Evolutionary conservation across 2,329 filamentous ascomycete species (phyloP), one percentile per base, ranked within the genome.

Genomic region (Aaosphaeria arxii): DNA sequence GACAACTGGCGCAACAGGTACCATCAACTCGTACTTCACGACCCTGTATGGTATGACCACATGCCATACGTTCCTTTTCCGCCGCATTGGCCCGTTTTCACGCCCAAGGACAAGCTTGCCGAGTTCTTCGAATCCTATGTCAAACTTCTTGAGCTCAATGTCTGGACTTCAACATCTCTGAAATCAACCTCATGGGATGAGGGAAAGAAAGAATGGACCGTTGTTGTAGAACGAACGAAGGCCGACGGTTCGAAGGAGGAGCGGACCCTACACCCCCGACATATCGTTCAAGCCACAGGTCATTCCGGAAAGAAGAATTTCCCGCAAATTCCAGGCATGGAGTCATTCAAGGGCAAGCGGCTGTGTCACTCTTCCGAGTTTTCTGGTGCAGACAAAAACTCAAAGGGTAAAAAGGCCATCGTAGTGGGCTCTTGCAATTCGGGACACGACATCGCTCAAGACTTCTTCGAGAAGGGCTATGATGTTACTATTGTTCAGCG

Each of bases 391-490:
- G 66, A 67, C 0, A 61, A 58, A 5, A 55, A 69, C 11, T 53
- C 55, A 7, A 62, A 61, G 17, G 72, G 73, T 30, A 76, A 77
- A 46, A 66, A 66, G 31, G 75, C 71, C 5, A 55, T 78, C 31
- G 70, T 79, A 1, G 61, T 79, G 11, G 76, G 77, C 29, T 72
- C 70, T 13, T 77, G 72, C 44, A 78, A 78, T 52, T 77, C 74
- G 1, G 75, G 70, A 43, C 75, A 78, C 58, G 75, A 78, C 54
- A 69, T 78, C 28, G 73, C 75, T 2, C 70, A 76, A 56, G 74
- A 78, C 56, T 77, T 76, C 67, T 64, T 69, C 35, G 65, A 71
- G 24, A 70, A 70, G 5, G 70, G 70, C 4, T 63, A 69, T 30
- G 68, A 72, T 11, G 59, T 74, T n/a, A 78, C 75, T 9, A 74